Evolutionary conservation across 2,329 filamentous ascomycete genomes (phyloP).

Genomic region (Neofusicoccum cordaticola): DNA sequence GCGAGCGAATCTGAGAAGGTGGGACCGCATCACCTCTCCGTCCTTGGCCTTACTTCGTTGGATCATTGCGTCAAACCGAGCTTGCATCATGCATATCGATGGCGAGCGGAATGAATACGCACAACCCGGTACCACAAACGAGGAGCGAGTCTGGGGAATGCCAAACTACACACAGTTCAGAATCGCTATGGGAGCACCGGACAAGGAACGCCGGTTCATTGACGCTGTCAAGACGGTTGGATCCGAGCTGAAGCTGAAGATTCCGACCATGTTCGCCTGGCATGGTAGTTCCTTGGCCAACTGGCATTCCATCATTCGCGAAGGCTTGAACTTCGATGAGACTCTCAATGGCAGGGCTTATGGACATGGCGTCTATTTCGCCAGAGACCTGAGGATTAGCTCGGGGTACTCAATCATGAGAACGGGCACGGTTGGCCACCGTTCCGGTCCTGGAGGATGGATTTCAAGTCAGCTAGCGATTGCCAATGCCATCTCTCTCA

Average conservation of each 20-base stretch:
- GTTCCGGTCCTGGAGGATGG: conserved; percentile 49
- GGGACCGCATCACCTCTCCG: conserved; percentile 62
- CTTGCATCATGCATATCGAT: conserved; percentile 77
- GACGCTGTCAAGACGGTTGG: conserved; percentile 55
- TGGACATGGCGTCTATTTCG: conserved; percentile 82
- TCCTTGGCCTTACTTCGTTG: conserved; percentile 71
- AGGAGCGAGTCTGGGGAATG: conserved; percentile 62
- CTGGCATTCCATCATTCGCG: conserved; percentile 87
- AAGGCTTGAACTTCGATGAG: conserved; percentile 71
- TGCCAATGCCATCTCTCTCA: conserved; percentile 64
- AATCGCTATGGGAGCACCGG: conserved; percentile 85
- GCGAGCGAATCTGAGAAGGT: conserved; percentile 42
- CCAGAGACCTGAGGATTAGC: conserved; percentile 58
- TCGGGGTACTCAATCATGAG: conserved; percentile 44
- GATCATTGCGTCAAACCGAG: conserved; percentile 87
- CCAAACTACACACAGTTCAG: conserved; percentile 73
- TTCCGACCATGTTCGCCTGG: conserved; percentile 79
- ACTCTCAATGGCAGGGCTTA: conserved; percentile 64
- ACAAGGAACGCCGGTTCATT: conserved; percentile 77
- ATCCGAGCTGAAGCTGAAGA: conserved; percentile 38
- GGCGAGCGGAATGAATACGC: conserved; percentile 23
- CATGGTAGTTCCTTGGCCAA: conserved; percentile 75
- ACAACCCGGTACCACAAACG: conserved; percentile 28
- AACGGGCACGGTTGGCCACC: no score
- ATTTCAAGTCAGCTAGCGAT: conserved; percentile 64